A percentile compares a stretch with the other conserved stretches of the same genome.
Evolutionary conservation across 1,139 yeast genomes (phyloP).

Genomic region (Debaryomyces coudertii): DNA sequence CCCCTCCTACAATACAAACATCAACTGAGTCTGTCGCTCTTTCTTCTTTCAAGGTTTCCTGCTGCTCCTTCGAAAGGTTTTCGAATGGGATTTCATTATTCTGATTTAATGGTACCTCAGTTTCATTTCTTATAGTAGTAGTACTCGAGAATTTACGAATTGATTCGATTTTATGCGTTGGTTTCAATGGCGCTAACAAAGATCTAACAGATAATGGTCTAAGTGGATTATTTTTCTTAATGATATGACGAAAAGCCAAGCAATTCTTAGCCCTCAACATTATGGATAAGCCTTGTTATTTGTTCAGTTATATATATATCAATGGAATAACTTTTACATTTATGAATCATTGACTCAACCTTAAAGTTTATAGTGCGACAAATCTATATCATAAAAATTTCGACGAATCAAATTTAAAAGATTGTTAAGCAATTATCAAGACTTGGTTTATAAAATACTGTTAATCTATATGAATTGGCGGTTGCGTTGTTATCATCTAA

Average conservation of each 20-base stretch:
- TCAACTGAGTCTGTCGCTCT: slow-evolving; percentile 86
- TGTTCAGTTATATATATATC: background rate
- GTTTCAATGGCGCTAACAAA: background rate
- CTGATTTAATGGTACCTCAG: background rate
- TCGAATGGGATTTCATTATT: slow-evolving; percentile 11
- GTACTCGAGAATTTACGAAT: slow-evolving; percentile 1
- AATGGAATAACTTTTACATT: background rate
- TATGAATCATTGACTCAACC: slow-evolving; percentile 8
- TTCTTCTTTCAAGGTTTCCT: slow-evolving; percentile 54
- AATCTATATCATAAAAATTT: background rate
- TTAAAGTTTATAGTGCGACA: slow-evolving; percentile 4
- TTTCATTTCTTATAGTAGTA: slow-evolving; percentile 1
- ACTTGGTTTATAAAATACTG: background rate
- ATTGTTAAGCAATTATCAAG: slow-evolving; percentile 3
- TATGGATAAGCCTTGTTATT: background rate
- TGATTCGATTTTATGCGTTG: background rate
- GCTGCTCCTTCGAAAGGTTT: slow-evolving; percentile 42
- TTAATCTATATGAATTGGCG: background rate
- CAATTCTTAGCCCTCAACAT: slow-evolving; percentile 5
- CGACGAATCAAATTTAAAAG: slow-evolving; percentile 11
- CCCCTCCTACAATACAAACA: slow-evolving; percentile 96
- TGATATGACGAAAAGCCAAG: background rate
- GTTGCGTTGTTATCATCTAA: background rate
- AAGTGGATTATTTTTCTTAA: background rate
- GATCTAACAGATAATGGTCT: background rate